Conservation (phyloP, 2,329 filamentous ascomycete genomes). For the Botrytis aclada region DNA sequence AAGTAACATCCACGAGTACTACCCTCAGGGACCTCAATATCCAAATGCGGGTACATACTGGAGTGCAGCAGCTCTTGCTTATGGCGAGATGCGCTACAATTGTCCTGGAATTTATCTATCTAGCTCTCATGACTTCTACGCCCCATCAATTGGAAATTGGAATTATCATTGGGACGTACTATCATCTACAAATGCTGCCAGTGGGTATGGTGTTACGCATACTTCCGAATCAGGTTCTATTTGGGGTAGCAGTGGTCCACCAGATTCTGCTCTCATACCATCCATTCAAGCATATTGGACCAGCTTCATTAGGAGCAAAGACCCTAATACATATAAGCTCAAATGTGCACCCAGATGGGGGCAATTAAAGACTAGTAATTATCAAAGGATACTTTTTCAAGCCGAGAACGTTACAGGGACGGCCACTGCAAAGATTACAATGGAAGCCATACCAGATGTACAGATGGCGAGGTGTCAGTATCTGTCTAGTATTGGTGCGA, state of each 20-base stretch:
- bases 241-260: constrained; percentile 51
- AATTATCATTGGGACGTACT: constrained; percentile 62
- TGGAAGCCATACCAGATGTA: constrained; percentile 17
- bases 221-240: constrained; percentile 64
- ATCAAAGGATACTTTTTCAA: constrained; percentile 6
- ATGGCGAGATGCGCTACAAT: constrained; percentile 64
- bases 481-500: constrained; percentile 17
- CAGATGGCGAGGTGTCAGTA: constrained; percentile 14
- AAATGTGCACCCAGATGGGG: constrained; percentile 50
- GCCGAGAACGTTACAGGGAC: neutral
- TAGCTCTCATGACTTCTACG: constrained; percentile 25
- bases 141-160: constrained; percentile 46
- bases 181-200: constrained; percentile 51
- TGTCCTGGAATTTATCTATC: constrained; percentile 58
- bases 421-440: neutral
- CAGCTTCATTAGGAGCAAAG: constrained; percentile 62
- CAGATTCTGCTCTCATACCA: constrained; percentile 37
- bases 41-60: constrained; percentile 56
- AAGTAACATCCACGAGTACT: constrained; percentile 50
- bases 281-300: constrained; percentile 69
- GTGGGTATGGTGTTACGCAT: constrained; percentile 62
- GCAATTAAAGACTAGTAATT: neutral
- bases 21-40: constrained; percentile 47
- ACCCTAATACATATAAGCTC: constrained; percentile 58
- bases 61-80: constrained; percentile 55